Conservation (phyloP, 345 rosid species). For the Litchi chinensis region DNA sequence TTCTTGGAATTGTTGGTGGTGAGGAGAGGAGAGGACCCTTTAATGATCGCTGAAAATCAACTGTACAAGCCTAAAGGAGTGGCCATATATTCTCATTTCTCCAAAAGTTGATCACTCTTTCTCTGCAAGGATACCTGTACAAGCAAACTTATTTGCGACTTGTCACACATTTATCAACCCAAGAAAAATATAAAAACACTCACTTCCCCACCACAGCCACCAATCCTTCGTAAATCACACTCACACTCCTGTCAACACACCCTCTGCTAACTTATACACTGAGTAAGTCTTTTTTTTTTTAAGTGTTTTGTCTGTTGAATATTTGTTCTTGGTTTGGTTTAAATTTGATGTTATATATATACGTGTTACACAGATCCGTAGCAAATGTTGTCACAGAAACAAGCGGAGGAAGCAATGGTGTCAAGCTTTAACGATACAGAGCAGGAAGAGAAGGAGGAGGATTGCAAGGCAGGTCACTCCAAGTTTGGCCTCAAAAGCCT, state of each 20-base stretch:
- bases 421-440: conserved; percentile 41
- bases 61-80: conserved; percentile 6
- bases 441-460: conserved; percentile 41
- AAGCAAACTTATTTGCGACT: conserved; percentile 14
- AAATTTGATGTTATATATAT: conserved; percentile 8
- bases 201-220: neutral
- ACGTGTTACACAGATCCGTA: conserved; percentile 34
- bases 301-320: neutral
- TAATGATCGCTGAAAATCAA: neutral
- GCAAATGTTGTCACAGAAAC: conserved; percentile 44
- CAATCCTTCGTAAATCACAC: conserved; percentile 12
- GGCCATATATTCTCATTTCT: neutral
- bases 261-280: neutral
- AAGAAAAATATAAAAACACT: neutral
- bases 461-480: conserved; percentile 27
- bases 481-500: conserved; percentile 47
- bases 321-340: conserved; percentile 21
- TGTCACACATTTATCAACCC: conserved; percentile 33
- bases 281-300: neutral
- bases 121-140: conserved; percentile 22
- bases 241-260: neutral
- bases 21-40: neutral
- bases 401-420: conserved; percentile 58
- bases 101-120: neutral
- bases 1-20: conserved; percentile 9